phyloP scores from a whole-genome alignment of 768 basidiomycete species.

The Pisolithus microcarpus region DNA sequence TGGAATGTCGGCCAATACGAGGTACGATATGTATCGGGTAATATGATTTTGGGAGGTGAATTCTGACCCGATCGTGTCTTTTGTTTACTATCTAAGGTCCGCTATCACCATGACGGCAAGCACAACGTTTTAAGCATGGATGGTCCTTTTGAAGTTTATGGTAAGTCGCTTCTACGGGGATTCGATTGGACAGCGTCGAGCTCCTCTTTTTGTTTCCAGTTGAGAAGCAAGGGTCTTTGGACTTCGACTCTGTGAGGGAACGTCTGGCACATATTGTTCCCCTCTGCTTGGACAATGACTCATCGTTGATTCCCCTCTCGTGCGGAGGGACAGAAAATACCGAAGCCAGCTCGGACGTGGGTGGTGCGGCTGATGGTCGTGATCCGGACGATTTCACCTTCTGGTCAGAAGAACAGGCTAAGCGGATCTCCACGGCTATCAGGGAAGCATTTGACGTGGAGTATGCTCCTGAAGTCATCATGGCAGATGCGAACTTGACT shows the following conservation, averaged over 20 bases:
- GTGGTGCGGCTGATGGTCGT: constrained; percentile 33
- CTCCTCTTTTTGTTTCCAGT: constrained; percentile 36
- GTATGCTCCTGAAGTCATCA: constrained; percentile 80
- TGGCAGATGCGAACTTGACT: constrained; percentile 92
- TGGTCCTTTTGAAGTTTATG: constrained; percentile 83
- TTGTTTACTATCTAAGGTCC: constrained; percentile 39
- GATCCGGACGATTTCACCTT: constrained; percentile 93
- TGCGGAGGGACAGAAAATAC: constrained; percentile 35
- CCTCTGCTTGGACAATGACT: constrained; percentile 82
- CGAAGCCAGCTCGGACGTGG: constrained; percentile 12
- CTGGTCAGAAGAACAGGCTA: constrained; percentile 87
- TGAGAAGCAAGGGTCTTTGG: constrained; percentile 55
- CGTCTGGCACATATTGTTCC: constrained; percentile 73
- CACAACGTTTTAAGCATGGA: constrained; percentile 89
- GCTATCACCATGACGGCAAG: constrained; percentile 95
- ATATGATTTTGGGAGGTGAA: neutral
- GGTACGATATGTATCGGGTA: constrained; percentile 19
- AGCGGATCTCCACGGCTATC: constrained; percentile 74
- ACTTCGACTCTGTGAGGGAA: constrained; percentile 58
- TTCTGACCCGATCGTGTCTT: neutral
- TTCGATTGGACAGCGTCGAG: neutral
- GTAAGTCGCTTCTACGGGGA: constrained; percentile 40
- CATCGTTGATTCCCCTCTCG: constrained; percentile 68
- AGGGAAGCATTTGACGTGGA: constrained; percentile 83
- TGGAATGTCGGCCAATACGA: constrained; percentile 87